phyloP scores from a whole-genome alignment of 306 rosid species.

The Quercus alba region DNA sequence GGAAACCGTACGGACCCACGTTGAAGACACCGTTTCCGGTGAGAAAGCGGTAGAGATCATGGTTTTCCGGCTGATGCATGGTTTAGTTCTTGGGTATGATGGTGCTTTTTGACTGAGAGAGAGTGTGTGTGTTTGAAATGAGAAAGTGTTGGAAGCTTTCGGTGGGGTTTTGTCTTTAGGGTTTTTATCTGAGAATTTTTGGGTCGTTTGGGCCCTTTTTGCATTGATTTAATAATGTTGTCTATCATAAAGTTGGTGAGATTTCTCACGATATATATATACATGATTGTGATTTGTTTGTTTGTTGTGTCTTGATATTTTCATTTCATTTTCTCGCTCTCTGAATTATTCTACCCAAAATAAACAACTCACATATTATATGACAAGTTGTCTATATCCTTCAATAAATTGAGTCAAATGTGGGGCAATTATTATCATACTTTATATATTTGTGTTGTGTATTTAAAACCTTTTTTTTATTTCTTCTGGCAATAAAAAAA shows the following conservation, averaged over 20 bases:
- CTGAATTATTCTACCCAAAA: too few relatives aligned
- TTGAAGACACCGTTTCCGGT: slow-evolving; percentile 39
- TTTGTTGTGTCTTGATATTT: neutral
- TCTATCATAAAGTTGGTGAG: neutral
- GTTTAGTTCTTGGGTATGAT: slow-evolving; percentile 23
- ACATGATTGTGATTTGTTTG: neutral
- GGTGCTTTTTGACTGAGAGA: slow-evolving; percentile 48
- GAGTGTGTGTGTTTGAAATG: slow-evolving; percentile 23
- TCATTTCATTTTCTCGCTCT: neutral
- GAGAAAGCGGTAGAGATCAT: slow-evolving; percentile 54
- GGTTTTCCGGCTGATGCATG: slow-evolving; percentile 49
- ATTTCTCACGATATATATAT: neutral
- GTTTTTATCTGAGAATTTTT: neutral
- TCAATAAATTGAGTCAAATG: too few relatives aligned
- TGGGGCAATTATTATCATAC: too few relatives aligned
- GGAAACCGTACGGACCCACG: slow-evolving; percentile 14
- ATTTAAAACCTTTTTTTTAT: too few relatives aligned
- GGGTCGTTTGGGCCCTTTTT: neutral
- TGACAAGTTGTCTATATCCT: too few relatives aligned
- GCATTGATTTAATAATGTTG: slow-evolving; percentile 6
- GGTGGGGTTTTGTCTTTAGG: slow-evolving; percentile 32
- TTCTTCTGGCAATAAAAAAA: too few relatives aligned
- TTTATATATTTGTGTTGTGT: too few relatives aligned
- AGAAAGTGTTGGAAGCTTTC: slow-evolving; percentile 36
- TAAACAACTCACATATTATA: too few relatives aligned